Conservation (phyloP, 2,329 filamentous ascomycete genomes). For the Xylaria sp. region DNA sequence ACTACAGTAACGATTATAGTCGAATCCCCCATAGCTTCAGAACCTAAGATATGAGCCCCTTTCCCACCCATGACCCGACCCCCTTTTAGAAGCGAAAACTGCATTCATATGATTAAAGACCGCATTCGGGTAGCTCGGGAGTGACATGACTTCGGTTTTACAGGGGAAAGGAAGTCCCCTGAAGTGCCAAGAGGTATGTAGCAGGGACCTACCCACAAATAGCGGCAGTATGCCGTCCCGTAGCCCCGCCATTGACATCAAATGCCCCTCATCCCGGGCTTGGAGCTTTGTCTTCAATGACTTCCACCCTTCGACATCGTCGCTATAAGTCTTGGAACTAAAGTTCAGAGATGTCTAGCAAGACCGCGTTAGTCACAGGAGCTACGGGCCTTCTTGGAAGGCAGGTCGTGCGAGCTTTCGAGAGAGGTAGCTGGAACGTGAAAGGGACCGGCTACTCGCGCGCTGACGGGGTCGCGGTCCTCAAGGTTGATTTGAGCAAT, state of each 20-base stretch:
- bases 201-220: not conserved
- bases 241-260: not conserved
- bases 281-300: not conserved
- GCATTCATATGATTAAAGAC: no score
- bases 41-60: no score
- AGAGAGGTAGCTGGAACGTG: slow-evolving; percentile 66
- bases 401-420: slow-evolving; percentile 74
- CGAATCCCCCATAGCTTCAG: no score
- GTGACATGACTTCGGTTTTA: no score
- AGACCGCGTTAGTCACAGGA: slow-evolving; percentile 76
- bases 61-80: no score
- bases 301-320: not conserved
- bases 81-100: no score
- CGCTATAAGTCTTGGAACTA: not conserved
- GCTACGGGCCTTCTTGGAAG: slow-evolving; percentile 83
- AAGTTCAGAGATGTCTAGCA: slow-evolving; percentile 35
- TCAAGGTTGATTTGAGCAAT: slow-evolving; percentile 60
- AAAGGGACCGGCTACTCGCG: slow-evolving; percentile 75
- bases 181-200: not conserved
- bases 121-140: no score
- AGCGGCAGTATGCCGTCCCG: not conserved
- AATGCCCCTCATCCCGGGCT: not conserved
- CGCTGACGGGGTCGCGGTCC: slow-evolving; percentile 68
- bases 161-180: not conserved
- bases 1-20: no score